A percentile compares a stretch with the other conserved stretches of the same genome.
These are phyloP conservation scores for Noccaea caerulescens DNA, from an alignment of 345 rosid genomes.

Conservation along the genomic window DNA sequence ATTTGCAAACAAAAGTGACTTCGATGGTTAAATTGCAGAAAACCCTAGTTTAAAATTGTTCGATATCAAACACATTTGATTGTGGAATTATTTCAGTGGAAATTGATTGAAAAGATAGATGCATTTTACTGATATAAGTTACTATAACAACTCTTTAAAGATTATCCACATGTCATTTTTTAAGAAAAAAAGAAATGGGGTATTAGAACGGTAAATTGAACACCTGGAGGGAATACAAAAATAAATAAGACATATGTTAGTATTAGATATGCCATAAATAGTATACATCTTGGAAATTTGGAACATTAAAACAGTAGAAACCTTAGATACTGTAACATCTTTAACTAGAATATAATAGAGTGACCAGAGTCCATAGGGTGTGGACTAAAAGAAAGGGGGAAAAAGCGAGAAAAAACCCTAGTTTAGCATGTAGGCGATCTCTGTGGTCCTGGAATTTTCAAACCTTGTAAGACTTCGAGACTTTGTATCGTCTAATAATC, in stretches of 20 bases:
- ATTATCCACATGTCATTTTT: no score
- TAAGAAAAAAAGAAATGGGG: no score
- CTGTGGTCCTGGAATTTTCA: slow-evolving; percentile 38
- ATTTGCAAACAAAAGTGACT: no score
- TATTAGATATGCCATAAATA: no score
- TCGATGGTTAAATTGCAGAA: no score
- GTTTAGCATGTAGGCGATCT: slow-evolving; percentile 19
- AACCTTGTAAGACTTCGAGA: slow-evolving; percentile 30
- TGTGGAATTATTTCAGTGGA: no score
- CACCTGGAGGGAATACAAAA: not conserved
- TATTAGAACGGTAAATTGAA: not conserved
- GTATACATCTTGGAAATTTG: not conserved
- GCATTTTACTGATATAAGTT: no score
- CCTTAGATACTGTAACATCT: slow-evolving; percentile 2
- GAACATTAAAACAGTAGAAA: not conserved
- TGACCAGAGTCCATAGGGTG: not conserved
- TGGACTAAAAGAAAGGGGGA: not conserved
- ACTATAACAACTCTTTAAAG: no score
- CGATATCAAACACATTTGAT: no score
- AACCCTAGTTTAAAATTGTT: no score
- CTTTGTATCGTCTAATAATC: slow-evolving; percentile 17
- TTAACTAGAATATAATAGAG: not conserved
- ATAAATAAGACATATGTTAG: no score
- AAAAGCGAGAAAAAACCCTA: not conserved
- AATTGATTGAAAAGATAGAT: no score